These are phyloP conservation scores for Colletotrichum sidae DNA, from an alignment of 2,329 filamentous ascomycete species.

Conservation along the genomic window DNA sequence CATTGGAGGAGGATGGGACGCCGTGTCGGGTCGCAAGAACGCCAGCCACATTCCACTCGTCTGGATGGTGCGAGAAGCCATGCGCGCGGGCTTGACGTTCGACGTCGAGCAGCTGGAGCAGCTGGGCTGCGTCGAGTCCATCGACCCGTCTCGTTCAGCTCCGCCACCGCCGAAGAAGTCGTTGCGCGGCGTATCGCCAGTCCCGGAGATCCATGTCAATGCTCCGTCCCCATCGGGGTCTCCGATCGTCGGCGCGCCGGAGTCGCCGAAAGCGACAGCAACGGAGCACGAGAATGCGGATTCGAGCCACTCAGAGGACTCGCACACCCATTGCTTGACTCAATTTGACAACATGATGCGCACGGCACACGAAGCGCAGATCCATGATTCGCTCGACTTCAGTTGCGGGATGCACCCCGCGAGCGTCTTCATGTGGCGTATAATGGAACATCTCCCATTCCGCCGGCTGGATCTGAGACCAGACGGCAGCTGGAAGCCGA, in stretches of 20 bases:
- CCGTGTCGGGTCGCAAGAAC: constrained; percentile 66
- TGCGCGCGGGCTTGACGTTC: constrained; percentile 75
- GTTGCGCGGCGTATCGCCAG: constrained; percentile 36
- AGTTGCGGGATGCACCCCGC: constrained; percentile 65
- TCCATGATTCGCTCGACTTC: constrained; percentile 80
- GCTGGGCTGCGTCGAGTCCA: constrained; percentile 68
- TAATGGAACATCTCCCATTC: constrained; percentile 87
- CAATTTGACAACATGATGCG: constrained; percentile 70
- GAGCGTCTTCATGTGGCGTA: constrained; percentile 76
- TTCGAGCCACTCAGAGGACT: background rate
- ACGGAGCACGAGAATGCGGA: constrained; percentile 19
- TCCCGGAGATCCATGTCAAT: constrained; percentile 47
- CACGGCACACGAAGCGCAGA: constrained; percentile 62
- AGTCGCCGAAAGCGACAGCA: background rate
- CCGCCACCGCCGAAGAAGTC: no score
- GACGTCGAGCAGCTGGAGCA: constrained; percentile 75
- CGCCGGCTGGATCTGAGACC: constrained; percentile 80
- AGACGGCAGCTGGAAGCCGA: constrained; percentile 83
- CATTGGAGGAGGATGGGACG: constrained; percentile 81
- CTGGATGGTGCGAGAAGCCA: constrained; percentile 74
- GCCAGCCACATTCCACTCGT: constrained; percentile 76
- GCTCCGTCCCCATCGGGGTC: constrained; percentile 33
- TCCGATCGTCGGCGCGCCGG: constrained; percentile 37
- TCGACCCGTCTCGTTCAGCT: background rate
- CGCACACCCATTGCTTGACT: background rate